These are phyloP conservation scores for Linum usitatissimum DNA, from an alignment of 345 rosid genomes.

Conservation along the genomic window DNA sequence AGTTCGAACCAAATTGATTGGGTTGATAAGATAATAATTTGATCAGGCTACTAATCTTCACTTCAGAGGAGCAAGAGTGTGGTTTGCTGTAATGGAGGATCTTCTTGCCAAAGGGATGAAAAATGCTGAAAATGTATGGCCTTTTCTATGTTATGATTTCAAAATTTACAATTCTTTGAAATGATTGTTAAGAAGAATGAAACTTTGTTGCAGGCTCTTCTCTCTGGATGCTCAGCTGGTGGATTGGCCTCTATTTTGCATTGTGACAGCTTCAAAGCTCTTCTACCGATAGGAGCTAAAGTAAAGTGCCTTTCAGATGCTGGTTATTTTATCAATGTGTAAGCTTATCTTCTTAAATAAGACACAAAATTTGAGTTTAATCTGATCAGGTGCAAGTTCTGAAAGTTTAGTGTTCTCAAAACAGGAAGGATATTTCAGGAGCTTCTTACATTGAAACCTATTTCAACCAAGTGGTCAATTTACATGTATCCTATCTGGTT, in stretches of 20 bases:
- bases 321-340: constrained; percentile 84
- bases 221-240: constrained; percentile 96
- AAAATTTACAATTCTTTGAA: background rate
- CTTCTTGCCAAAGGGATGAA: constrained; percentile 75
- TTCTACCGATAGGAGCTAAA: constrained; percentile 52
- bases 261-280: constrained; percentile 70
- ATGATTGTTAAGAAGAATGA: background rate
- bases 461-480: constrained; percentile 56
- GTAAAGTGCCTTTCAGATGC: constrained; percentile 95
- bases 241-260: constrained; percentile 84
- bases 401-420: constrained; percentile 6
- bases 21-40: constrained; percentile 28
- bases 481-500: constrained; percentile 47
- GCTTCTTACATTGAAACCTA: constrained; percentile 41
- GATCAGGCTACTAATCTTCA: constrained; percentile 79
- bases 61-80: constrained; percentile 89
- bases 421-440: constrained; percentile 78
- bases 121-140: constrained; percentile 64
- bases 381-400: constrained; percentile 3
- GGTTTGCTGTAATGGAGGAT: constrained; percentile 68
- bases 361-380: background rate
- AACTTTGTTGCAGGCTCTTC: constrained; percentile 44
- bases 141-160: background rate
- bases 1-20: too few relatives aligned
- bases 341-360: constrained; percentile 22